Percentiles rank a stretch among this genome's conserved stretches.
These are phyloP conservation scores for Zanthoxylum bungeanum DNA, from an alignment of 345 rosid genomes.

Conservation along the genomic window DNA sequence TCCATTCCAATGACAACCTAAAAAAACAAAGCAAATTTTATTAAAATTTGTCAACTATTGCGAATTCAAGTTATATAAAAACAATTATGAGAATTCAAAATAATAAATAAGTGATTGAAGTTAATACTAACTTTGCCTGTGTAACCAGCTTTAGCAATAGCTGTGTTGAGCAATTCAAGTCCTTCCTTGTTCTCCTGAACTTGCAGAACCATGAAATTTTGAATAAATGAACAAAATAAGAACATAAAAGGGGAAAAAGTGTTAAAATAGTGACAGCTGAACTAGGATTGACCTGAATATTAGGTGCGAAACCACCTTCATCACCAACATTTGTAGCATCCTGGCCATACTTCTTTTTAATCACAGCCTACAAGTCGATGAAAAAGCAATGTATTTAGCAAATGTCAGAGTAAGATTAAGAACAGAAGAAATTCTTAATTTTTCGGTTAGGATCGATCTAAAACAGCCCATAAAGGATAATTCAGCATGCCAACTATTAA, in stretches of 20 bases:
- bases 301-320: constrained; percentile 99
- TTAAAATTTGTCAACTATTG: constrained; percentile 1
- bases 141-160: constrained; percentile 93
- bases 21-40: constrained; percentile 2
- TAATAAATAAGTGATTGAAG: not conserved
- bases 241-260: not conserved
- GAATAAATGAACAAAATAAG: not conserved
- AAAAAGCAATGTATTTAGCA: not conserved
- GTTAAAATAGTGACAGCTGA: not conserved
- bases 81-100: not conserved
- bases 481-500: no score
- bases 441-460: no score
- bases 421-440: no score
- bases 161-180: constrained; percentile 86
- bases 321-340: constrained; percentile 99
- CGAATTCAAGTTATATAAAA: not conserved
- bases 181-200: constrained; percentile 97
- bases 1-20: constrained; percentile 99
- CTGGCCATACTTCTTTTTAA: constrained; percentile 97
- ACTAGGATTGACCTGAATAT: constrained; percentile 58
- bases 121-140: constrained; percentile 64
- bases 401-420: not conserved
- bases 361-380: constrained; percentile 45
- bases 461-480: no score
- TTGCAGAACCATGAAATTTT: not conserved